Evolutionary conservation across 1,284 basidiomycete species (phyloP).

Genomic region (Pseudozyma flocculosa): DNA sequence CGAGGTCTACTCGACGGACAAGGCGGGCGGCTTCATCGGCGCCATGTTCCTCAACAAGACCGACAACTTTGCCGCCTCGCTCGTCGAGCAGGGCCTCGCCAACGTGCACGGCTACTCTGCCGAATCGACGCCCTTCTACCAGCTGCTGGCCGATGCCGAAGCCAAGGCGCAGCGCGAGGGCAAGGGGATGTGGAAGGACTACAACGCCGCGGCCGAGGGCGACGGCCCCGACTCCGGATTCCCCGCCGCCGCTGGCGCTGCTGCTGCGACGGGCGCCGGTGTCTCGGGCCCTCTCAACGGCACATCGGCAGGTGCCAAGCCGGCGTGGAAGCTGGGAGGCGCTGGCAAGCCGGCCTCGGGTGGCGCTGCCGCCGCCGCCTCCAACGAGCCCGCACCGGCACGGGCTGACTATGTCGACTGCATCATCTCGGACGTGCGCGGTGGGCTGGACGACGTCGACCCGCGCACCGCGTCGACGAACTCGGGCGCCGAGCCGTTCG

Average conservation of each 20-base stretch:
- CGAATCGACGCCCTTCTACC: constrained; percentile 74
- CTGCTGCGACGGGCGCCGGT: constrained; percentile 1
- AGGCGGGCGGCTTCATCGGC: constrained; percentile 94
- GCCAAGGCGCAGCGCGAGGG: constrained; percentile 67
- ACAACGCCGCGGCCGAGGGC: constrained; percentile 24
- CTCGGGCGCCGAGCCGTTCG: constrained; percentile 71
- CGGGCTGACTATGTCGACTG: constrained; percentile 83
- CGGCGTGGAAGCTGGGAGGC: constrained; percentile 14
- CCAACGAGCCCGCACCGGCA: constrained; percentile 26
- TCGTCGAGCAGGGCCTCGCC: constrained; percentile 79
- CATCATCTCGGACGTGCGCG: constrained; percentile 82
- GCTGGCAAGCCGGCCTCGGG: constrained; percentile 8
- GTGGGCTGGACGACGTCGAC: constrained; percentile 6
- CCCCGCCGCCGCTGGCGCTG: constrained; percentile 6
- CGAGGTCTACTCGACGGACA: constrained; percentile 84
- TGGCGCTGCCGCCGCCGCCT: not conserved
- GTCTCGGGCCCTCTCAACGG: too few relatives aligned
- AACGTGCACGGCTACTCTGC: constrained; percentile 85
- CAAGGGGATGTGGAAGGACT: constrained; percentile 69
- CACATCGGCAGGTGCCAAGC: not conserved
- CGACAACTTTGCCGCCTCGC: constrained; percentile 78
- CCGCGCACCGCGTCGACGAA: constrained; percentile 11
- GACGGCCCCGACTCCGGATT: constrained; percentile 1
- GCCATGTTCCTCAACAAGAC: constrained; percentile 69
- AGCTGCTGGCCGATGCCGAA: constrained; percentile 81